Evolutionary conservation across 2,329 filamentous ascomycete genomes (phyloP).

Genomic region (Diplodia sapinea): DNA sequence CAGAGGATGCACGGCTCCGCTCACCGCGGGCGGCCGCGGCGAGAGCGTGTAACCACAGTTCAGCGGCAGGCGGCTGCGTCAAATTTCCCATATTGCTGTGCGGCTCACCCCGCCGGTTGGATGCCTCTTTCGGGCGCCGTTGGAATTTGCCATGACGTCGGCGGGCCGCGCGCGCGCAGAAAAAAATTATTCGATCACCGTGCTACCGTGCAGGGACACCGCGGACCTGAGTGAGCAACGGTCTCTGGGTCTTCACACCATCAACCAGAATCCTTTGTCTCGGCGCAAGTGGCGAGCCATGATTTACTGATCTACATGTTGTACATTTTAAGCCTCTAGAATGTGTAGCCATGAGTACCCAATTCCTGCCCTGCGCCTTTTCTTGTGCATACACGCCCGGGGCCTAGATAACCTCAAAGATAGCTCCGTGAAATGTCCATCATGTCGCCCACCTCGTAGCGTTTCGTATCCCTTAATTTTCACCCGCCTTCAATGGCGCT

Average conservation of each 20-base stretch:
- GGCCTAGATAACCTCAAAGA: not conserved
- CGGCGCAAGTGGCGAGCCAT: not conserved
- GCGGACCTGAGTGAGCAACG: not conserved
- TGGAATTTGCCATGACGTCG: constrained; percentile 26
- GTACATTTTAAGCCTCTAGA: not conserved
- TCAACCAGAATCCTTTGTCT: not conserved
- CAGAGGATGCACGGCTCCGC: not conserved
- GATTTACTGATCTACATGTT: constrained; percentile 14
- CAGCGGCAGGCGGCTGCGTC: constrained; percentile 13
- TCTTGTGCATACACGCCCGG: not conserved
- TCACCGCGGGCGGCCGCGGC: not conserved
- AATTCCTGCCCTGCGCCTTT: not conserved
- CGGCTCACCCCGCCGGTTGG: constrained; percentile 16
- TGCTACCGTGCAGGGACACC: constrained; percentile 12
- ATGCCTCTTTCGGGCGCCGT: constrained; percentile 25
- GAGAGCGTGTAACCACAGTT: not conserved
- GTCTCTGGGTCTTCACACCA: not conserved
- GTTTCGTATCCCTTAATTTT: not conserved
- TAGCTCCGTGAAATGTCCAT: not conserved
- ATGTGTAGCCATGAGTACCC: not conserved
- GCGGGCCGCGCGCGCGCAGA: constrained; percentile 8
- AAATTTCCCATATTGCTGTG: not conserved
- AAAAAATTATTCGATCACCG: constrained; percentile 20
- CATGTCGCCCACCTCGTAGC: not conserved
- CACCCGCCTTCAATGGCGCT: constrained; percentile 2